These are phyloP conservation scores for Biscogniauxia sp. DNA, from an alignment of 2,329 filamentous ascomycete genomes.

Conservation along the genomic window DNA sequence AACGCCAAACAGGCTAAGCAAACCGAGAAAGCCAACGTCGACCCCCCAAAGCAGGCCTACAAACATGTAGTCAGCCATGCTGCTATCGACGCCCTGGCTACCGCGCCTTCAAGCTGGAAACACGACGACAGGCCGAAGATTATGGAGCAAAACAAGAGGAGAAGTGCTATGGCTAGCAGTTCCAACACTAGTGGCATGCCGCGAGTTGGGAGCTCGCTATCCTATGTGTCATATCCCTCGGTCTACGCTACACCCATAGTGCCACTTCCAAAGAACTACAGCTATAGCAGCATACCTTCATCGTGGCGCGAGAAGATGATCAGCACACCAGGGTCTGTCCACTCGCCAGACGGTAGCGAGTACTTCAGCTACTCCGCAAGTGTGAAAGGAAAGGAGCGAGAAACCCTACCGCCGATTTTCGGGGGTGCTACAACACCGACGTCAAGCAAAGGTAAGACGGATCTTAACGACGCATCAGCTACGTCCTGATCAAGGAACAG, in stretches of 20 bases:
- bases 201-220: constrained; percentile 48
- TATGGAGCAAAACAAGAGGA: constrained; percentile 48
- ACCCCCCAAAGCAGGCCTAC: constrained; percentile 47
- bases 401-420: constrained; percentile 14
- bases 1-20: constrained; percentile 47
- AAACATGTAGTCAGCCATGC: constrained; percentile 62
- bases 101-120: constrained; percentile 52
- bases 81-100: constrained; percentile 54
- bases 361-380: constrained; percentile 17
- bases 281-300: constrained; percentile 39
- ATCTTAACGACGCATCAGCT: background rate
- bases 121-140: constrained; percentile 46
- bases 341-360: constrained; percentile 9
- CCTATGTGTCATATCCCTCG: constrained; percentile 46
- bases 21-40: constrained; percentile 45
- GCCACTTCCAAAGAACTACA: constrained; percentile 42
- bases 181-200: constrained; percentile 32
- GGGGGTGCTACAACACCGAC: constrained; percentile 12
- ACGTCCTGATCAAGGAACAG: constrained; percentile 6
- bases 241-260: constrained; percentile 39
- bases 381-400: constrained; percentile 28
- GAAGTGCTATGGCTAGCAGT: constrained; percentile 45
- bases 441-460: constrained; percentile 22
- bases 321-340: constrained; percentile 9
- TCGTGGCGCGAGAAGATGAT: constrained; percentile 21